phyloP scores from a whole-genome alignment of 495 filamentous ascomycete genomes.

The Penicillium crystallinum region DNA sequence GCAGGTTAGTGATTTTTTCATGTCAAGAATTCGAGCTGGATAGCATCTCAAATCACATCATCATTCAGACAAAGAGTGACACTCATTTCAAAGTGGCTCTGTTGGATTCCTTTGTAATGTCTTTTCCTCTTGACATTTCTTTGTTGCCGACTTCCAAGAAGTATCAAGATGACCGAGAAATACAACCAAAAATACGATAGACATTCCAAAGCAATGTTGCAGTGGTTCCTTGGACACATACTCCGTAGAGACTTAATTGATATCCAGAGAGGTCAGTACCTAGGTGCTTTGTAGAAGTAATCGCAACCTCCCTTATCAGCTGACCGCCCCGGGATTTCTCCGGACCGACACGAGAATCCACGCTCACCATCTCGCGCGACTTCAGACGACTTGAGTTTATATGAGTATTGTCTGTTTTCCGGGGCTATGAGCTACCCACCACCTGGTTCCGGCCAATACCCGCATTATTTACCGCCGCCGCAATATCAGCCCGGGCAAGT shows the following conservation, averaged over 20 bases:
- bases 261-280: no score
- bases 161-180: not conserved
- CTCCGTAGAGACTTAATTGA: no score
- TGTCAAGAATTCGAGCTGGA: not conserved
- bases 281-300: constrained; percentile 5
- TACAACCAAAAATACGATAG: no score
- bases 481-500: constrained; percentile 34
- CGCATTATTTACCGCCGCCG: constrained; percentile 28
- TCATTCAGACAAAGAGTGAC: not conserved
- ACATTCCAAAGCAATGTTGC: no score
- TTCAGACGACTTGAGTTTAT: constrained; percentile 15
- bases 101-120: not conserved
- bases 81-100: not conserved
- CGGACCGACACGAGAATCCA: constrained; percentile 31
- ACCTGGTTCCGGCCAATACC: constrained; percentile 41
- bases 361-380: constrained; percentile 10
- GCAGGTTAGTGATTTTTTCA: not conserved
- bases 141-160: not conserved
- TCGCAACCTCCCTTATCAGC: constrained; percentile 18
- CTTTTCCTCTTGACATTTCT: not conserved
- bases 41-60: not conserved
- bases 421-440: constrained; percentile 49
- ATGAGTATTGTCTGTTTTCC: constrained; percentile 21
- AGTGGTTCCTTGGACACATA: no score
- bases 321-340: constrained; percentile 32